These are phyloP conservation scores for Haplographium delicatum DNA, from an alignment of 495 filamentous ascomycete genomes.

Conservation along the genomic window DNA sequence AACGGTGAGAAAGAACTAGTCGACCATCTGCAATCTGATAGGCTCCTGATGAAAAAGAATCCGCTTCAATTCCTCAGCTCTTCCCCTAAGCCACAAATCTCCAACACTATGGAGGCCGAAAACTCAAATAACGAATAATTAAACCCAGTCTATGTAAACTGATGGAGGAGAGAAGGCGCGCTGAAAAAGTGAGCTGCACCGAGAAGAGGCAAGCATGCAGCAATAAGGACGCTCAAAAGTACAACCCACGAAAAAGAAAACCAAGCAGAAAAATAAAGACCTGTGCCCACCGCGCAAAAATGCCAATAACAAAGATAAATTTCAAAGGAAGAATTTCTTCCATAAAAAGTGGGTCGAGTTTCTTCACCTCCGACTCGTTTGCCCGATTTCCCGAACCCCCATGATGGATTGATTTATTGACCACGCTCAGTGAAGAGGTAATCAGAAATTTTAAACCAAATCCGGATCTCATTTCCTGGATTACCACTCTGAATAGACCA, in stretches of 20 bases:
- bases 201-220: slow-evolving; percentile 24
- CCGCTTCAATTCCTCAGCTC: neutral
- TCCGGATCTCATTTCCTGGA: neutral
- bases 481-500: slow-evolving; percentile 1
- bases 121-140: slow-evolving; percentile 4
- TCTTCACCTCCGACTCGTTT: neutral
- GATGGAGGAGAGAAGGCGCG: slow-evolving; percentile 9
- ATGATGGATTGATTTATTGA: no score
- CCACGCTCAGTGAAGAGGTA: slow-evolving; percentile 28
- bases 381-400: neutral
- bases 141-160: slow-evolving; percentile 19
- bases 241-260: slow-evolving; percentile 18
- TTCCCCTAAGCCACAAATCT: no score
- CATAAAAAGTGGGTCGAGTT: neutral
- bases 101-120: neutral
- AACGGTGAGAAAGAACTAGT: slow-evolving; percentile 4
- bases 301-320: slow-evolving; percentile 15
- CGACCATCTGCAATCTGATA: slow-evolving; percentile 1
- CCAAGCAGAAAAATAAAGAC: slow-evolving; percentile 7
- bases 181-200: slow-evolving; percentile 2
- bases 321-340: neutral
- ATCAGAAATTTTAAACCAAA: slow-evolving; percentile 2
- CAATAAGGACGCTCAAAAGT: slow-evolving; percentile 23
- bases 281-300: slow-evolving; percentile 21
- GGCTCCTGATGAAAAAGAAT: neutral